phyloP scores from a whole-genome alignment of 2,329 filamentous ascomycete species.

The Colletotrichum chrysophilum region DNA sequence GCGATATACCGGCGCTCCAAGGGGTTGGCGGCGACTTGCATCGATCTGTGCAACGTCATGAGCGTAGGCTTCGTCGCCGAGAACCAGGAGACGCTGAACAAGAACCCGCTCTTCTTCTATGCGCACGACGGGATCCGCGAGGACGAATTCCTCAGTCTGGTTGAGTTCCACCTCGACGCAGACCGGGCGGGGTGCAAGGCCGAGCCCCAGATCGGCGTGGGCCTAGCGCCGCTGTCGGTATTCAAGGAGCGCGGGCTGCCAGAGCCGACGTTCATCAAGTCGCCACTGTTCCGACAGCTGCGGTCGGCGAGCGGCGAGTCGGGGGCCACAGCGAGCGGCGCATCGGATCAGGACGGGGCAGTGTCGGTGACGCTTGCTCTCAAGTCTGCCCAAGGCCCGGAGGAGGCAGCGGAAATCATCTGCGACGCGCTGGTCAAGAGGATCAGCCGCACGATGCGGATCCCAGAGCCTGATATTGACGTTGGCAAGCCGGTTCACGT shows the following conservation, averaged over 20 bases:
- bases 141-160: constrained; percentile 17
- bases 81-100: neutral
- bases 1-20: constrained; percentile 4
- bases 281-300: neutral
- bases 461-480: neutral
- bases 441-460: neutral
- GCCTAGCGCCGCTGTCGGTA: neutral
- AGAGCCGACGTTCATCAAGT: constrained; percentile 1
- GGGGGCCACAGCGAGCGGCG: neutral
- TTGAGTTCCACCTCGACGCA: neutral
- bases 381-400: neutral
- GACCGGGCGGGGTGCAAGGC: neutral
- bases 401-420: neutral
- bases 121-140: neutral
- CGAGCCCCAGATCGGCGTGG: neutral
- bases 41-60: constrained; percentile 15
- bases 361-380: neutral
- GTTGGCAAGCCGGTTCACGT: neutral
- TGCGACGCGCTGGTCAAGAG: neutral
- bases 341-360: neutral
- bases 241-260: neutral
- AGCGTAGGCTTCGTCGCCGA: constrained; percentile 1
- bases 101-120: neutral
- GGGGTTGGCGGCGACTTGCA: neutral
- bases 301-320: neutral